Base-by-base conservation (phyloP, 805 yeast species). In the Candida namnaoensis region DNA sequence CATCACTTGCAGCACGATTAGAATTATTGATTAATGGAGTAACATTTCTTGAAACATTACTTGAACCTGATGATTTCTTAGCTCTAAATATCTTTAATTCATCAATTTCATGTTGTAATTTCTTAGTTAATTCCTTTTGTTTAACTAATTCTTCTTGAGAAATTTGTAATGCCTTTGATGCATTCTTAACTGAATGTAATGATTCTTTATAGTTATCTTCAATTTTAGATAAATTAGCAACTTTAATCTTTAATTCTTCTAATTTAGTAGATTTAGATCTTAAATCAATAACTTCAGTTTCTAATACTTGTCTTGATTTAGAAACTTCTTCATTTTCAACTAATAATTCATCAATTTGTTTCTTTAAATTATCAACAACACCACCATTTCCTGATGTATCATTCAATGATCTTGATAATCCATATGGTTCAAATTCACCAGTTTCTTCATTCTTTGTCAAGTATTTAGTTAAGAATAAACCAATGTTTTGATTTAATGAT, bases 191-290 rank as follows among this genome's bases (percentile, higher is more conserved):
- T 24, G 87, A 78, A 47, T 76, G 78, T 41, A 85, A 61, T 1
- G 93, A 83, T 51, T 80, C 78, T 47, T 75, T 75, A 62, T 85
- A 87, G 53, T 82, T 81, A 7, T 66, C 73, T 59, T 87, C 91
- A 40, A 73, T 61, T 28, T 65, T 57, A 15, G 59, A 47, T 38
- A 78, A 54, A 28, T 66, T 68, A 14, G 44, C 43, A 37, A 65
- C 53, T 43, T 63, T 64, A 0, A 50, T 40, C 32, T 55, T 54
- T 42, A 56, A 44, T 41, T 42, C 45, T 44, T 37, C 34, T 7
- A 40, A 19, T 28, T 34, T 41, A n/a, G 41, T 32, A 15, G 41
- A 19, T 32, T 50, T 36, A 2, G 39, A 10, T 40, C 57, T 51
- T 45, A 69, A 53, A 6, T 44, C 48, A 25, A 47, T 43, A 32